Evolutionary conservation across 148 eudicot genomes (phyloP).

Genomic region (Amaranthus hypochondriacus): DNA sequence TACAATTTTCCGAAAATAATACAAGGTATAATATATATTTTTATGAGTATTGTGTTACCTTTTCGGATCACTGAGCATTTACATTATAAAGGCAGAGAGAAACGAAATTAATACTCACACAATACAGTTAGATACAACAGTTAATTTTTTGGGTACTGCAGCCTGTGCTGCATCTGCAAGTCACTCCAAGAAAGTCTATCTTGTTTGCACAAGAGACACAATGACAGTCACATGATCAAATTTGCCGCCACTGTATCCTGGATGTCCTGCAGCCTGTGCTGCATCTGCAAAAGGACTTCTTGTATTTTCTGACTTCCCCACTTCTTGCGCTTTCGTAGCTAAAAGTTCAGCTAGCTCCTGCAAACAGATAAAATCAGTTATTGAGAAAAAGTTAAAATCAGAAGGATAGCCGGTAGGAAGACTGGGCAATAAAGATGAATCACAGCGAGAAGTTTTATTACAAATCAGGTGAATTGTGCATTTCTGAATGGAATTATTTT

Average conservation of each 20-base stretch:
- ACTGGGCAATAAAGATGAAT: background rate
- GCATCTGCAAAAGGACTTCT: slow-evolving; percentile 80
- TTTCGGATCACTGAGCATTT: too few relatives aligned
- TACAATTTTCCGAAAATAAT: too few relatives aligned
- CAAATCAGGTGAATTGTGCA: too few relatives aligned
- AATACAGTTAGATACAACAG: too few relatives aligned
- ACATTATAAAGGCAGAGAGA: too few relatives aligned
- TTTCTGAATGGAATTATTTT: too few relatives aligned
- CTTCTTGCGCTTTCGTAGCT: slow-evolving; percentile 57
- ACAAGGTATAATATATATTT: too few relatives aligned
- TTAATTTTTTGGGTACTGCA: too few relatives aligned
- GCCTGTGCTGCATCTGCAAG: too few relatives aligned
- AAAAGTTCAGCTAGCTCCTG: slow-evolving; percentile 69
- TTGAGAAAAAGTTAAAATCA: background rate
- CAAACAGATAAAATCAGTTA: background rate
- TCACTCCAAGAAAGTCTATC: background rate
- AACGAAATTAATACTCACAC: too few relatives aligned
- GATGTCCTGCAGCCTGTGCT: slow-evolving; percentile 67
- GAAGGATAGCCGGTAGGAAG: background rate
- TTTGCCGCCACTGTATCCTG: slow-evolving; percentile 58
- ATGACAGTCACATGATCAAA: slow-evolving; percentile 65
- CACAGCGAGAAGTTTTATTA: too few relatives aligned
- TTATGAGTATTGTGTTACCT: too few relatives aligned
- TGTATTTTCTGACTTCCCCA: slow-evolving; percentile 47
- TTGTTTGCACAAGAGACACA: slow-evolving; percentile 47